phyloP scores from a whole-genome alignment of 2,329 filamentous ascomycete species.

The Zymoseptoria pseudotritici region DNA sequence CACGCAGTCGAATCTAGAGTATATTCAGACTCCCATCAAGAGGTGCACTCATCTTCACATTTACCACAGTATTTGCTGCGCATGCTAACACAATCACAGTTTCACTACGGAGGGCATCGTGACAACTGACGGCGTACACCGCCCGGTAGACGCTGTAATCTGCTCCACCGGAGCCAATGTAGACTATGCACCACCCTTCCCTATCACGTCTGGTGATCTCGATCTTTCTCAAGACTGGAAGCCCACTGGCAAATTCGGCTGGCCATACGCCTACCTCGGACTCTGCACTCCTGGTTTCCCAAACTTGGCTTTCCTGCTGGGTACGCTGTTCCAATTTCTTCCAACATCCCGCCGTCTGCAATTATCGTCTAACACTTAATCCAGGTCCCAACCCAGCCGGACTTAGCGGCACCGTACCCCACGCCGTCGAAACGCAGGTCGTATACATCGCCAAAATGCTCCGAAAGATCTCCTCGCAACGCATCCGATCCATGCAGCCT shows the following conservation, averaged over 20 bases:
- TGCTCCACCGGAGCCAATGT: conserved; percentile 38
- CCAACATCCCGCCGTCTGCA: background rate
- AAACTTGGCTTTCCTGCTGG: conserved; percentile 20
- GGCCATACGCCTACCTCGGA: conserved; percentile 24
- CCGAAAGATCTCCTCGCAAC: conserved; percentile 58
- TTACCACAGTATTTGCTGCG: background rate
- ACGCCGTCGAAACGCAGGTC: conserved; percentile 58
- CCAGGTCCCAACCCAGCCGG: conserved; percentile 17
- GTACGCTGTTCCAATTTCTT: conserved; percentile 2
- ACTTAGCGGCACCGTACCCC: conserved; percentile 24
- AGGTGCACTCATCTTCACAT: conserved; percentile 4
- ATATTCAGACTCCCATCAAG: conserved; percentile 36
- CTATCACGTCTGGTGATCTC: conserved; percentile 20
- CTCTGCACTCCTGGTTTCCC: conserved; percentile 19
- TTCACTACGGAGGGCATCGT: conserved; percentile 35
- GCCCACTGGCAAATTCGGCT: conserved; percentile 30
- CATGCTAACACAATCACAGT: conserved; percentile 6
- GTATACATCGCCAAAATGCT: conserved; percentile 60
- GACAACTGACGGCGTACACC: conserved; percentile 32
- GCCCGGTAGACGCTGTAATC: conserved; percentile 36
- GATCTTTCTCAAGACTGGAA: conserved; percentile 24
- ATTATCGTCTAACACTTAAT: background rate
- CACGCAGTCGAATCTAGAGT: conserved; percentile 39
- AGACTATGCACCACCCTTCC: conserved; percentile 28
- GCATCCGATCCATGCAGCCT: conserved; percentile 55